Evolutionary conservation across 352 stramenopile species (phyloP), one percentile per base, ranked within the genome.

Genomic region (Phytophthora meadii): DNA sequence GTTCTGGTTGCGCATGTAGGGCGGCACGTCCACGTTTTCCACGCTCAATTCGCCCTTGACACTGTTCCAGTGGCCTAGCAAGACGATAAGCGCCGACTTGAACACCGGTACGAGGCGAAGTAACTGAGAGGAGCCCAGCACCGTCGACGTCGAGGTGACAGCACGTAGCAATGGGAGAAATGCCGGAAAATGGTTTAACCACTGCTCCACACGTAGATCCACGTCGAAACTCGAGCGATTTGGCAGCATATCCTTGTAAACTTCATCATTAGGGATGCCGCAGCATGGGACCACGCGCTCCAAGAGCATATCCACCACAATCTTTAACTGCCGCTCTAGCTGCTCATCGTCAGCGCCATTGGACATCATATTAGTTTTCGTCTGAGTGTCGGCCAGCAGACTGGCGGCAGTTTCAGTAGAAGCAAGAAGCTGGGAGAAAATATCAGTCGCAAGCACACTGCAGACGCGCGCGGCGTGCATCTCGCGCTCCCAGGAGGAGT

Each of bases 171-270:
- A 54, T 36, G 77, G 79, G 2, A 95, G 55, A 54, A 93, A 92
- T 2, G 77, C 76, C 5, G 87, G 87, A 53, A 89, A 95, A 56
- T 93, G 87, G 54, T 92, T 87, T 28, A 95, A 52, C 85, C 85
- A 95, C 61, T 95, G 87, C 66, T 95, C 87, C 5, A 93, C 78
- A 7, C 87, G 81, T 22, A 94, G 47, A 37, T 95, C 87, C 57
- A 94, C 71, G 48, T 95, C 84, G 37, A 89, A 91, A 51, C 79
- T 93, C 5, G 87, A 94, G 9, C 87, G 85, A 61, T 95, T 92
- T 4, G 87, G 87, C 37, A 95, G 61, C 24, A 82, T 73, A 34
- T 95, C 87, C 74, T 94, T 92, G 81, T 95, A 95, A 8, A 81
- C 60, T 3, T 95, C 87, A 59, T 94, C 87, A 56, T 67, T 90